phyloP scores from a whole-genome alignment of 2,329 filamentous ascomycete species.

The Parascedosporium putredinis region DNA sequence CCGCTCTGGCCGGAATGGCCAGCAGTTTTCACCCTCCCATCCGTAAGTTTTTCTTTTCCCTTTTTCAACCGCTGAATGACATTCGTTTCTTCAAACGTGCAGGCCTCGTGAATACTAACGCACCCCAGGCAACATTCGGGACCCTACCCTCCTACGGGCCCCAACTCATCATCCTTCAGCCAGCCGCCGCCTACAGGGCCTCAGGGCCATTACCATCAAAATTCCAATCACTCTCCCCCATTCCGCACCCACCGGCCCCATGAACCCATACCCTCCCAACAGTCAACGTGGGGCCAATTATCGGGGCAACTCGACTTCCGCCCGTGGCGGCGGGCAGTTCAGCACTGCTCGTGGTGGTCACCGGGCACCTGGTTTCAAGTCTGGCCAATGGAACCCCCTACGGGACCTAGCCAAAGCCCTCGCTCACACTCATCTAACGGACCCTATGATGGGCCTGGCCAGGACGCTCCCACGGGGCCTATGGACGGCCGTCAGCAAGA shows the following conservation, averaged over 20 bases:
- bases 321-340: constrained; percentile 53
- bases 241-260: constrained; percentile 45
- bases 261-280: constrained; percentile 38
- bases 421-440: not conserved
- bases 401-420: not conserved
- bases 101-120: too few relatives aligned
- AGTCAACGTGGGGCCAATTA: constrained; percentile 34
- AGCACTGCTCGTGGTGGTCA: constrained; percentile 37
- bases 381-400: constrained; percentile 55
- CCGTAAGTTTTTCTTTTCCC: constrained; percentile 32
- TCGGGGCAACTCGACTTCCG: constrained; percentile 40
- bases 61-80: too few relatives aligned
- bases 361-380: constrained; percentile 55
- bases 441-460: constrained; percentile 1
- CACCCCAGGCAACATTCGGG: not conserved
- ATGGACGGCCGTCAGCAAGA: not conserved
- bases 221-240: constrained; percentile 30
- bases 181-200: constrained; percentile 2
- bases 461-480: not conserved
- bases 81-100: too few relatives aligned
- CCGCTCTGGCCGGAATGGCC: constrained; percentile 28
- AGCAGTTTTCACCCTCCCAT: constrained; percentile 25
- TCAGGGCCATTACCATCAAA: not conserved
- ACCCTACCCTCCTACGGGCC: not conserved
- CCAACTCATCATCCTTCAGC: constrained; percentile 2